phyloP scores from a whole-genome alignment of 345 rosid genomes.

The Luvunga scandens region DNA sequence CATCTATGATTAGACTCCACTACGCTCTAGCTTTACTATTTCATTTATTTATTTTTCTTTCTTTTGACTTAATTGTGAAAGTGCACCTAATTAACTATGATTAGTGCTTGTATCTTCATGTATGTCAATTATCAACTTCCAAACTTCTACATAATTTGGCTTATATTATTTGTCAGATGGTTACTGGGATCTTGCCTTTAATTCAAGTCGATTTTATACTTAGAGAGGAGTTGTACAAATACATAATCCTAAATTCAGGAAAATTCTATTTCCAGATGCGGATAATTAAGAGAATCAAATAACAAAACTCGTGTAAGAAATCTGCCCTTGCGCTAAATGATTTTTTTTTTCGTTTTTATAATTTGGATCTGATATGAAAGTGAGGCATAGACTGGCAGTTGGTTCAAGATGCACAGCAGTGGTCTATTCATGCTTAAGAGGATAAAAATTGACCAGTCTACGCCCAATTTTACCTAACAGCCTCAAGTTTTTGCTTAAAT shows the following conservation, averaged over 20 bases:
- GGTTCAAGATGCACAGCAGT: background rate
- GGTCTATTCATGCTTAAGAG: conserved; percentile 21
- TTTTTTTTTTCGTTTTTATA: background rate
- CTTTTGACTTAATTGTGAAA: conserved; percentile 13
- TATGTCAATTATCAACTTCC: background rate
- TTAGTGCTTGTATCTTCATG: background rate
- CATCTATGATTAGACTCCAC: conserved; percentile 35
- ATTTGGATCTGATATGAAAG: conserved; percentile 1
- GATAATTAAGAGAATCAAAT: background rate
- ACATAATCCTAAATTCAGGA: too few relatives aligned
- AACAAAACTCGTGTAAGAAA: background rate
- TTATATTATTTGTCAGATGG: background rate
- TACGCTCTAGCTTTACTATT: background rate
- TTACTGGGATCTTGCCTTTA: background rate
- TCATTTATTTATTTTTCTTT: background rate
- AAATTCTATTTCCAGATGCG: too few relatives aligned
- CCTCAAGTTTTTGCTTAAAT: conserved; percentile 2
- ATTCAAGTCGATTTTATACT: background rate
- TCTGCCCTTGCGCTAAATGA: too few relatives aligned
- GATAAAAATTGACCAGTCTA: conserved; percentile 9
- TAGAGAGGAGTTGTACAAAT: too few relatives aligned
- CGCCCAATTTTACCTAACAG: background rate
- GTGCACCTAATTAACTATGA: background rate
- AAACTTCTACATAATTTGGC: background rate
- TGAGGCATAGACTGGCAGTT: background rate